Base-by-base conservation (phyloP, 768 basidiomycete species). In the Goffeauzyma gilvescens region DNA sequence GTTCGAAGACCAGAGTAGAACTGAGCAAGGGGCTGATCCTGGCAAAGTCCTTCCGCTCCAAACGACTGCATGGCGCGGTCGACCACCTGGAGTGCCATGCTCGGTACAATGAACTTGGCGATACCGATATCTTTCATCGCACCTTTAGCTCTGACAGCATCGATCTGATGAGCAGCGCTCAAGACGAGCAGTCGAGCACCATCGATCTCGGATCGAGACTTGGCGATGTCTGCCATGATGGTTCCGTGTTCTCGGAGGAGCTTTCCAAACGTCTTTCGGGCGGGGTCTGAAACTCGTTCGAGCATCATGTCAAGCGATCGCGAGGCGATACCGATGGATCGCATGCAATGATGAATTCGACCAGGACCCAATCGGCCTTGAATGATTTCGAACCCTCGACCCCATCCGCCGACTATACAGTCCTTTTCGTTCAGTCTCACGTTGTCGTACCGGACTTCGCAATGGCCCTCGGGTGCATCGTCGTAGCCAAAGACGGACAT, bases 321-420 rank as follows among this genome's bases (percentile, higher is more conserved):
- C 47, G 79, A 75, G 1, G 93, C 93, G 17, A 73, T 73, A 17
- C 93, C 93, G 45, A 98, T 83, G 6, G 84, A 81, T 28, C 93
- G 77, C 93, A 98, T 98, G 69, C 90, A 93, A 59, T 89, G 84
- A 56, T 90, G 87, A 54, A 90, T 81, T 42, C 87, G 79, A n/a
- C 87, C 87, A 38, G 87, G 87, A 31, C 87, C 89, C 40, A 95
- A 76, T 49, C 89, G 82, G 32, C 87, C 87, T 74, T 95, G 89
- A 48, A 95, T 82, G 50, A 89, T 86, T 74, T 95, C 93, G 53
- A 98, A 98, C 5, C 93, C 93, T 50, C 73, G 72, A 12, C 93
- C 89, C 81, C 89, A 89, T 4, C 90, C 90, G 7, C 61, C 61
- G 4, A 61, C 60, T 12, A 98, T 73, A 37, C 95, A 60, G 59